Evolutionary conservation across 2,329 filamentous ascomycete genomes (phyloP), one percentile per base, ranked within the genome.

Genomic region (Aspergillus uvarum): DNA sequence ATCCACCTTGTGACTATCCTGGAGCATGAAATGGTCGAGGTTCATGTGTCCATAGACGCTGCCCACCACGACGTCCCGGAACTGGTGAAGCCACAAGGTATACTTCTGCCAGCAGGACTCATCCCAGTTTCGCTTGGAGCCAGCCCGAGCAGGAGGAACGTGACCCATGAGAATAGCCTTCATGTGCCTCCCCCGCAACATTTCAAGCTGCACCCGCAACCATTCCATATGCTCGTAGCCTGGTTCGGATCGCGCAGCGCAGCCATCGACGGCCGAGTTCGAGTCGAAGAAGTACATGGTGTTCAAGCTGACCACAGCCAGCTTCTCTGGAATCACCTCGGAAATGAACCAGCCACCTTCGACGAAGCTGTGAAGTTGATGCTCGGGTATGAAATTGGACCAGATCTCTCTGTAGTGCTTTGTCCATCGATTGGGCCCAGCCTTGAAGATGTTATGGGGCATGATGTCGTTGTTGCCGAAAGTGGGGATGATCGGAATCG

Each of bases 21-120:
- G 91, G 16, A 99, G 79, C 71, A 98, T 85, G 76, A 99, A 99
- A 75, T 99, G 95, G 69, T 99, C 95, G 65, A 97, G 90, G 71
- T 99, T 99, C 95, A 99, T 98, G 74, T 99, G 95, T 1, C 94
- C 95, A 71, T 90, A 99, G 5, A 96, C 72, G 26, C 87, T 87
- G 12, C 85, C 87, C 21, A 93, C 83, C 21, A 99, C 83, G 42
- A 99, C 89, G 74, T 99, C 95, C 35, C 95, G 89, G 75, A 92
- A 99, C 74, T 96, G 92, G 67, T 87, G 85, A 70, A 94, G 79
- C 92, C 93, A 98, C 4, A 98, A 79, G 0, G 92, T 90, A 76
- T 96, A 99, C 74, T 96, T 97, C 74, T 97, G 94, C 93, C 94
- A 99, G 78, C 95, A 99, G 0, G 90, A 92, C 80, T 98, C 94